These are phyloP conservation scores for Entomortierella beljakovae DNA, from an alignment of 192 early-diverging fungal species.

Conservation along the genomic window DNA sequence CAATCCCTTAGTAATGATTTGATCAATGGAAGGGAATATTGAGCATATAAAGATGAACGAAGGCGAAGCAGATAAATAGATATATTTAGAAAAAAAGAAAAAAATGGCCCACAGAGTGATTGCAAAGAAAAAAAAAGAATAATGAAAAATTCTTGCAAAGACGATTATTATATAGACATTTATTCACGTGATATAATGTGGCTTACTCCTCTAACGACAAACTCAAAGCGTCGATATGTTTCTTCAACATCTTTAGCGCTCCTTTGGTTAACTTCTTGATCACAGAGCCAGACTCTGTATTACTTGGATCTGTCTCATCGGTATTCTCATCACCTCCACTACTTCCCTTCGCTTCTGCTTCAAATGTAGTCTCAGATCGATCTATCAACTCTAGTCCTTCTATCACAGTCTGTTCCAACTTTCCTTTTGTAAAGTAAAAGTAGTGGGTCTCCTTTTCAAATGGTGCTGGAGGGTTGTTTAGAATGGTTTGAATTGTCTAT, in stretches of 20 bases:
- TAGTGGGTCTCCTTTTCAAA: constrained; percentile 38
- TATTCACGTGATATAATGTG: background rate
- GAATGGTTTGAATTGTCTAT: constrained; percentile 43
- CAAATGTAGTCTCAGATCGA: constrained; percentile 15
- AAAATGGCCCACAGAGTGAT: background rate
- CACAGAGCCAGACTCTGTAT: background rate
- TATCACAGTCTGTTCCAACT: constrained; percentile 48
- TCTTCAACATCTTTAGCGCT: constrained; percentile 54
- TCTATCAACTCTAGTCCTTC: constrained; percentile 49
- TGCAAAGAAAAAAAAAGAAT: background rate
- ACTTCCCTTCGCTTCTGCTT: background rate
- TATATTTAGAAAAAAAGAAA: background rate
- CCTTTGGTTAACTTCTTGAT: constrained; percentile 39
- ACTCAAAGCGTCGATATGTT: constrained; percentile 43
- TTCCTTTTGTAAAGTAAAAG: constrained; percentile 35
- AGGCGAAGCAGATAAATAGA: no score
- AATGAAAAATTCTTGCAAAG: background rate
- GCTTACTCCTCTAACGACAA: constrained; percentile 37
- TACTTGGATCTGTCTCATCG: background rate
- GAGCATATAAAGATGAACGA: no score
- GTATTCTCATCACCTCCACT: background rate
- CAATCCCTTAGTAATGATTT: no score
- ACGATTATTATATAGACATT: background rate
- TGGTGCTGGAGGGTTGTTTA: constrained; percentile 44
- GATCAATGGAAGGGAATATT: background rate